phyloP scores from a whole-genome alignment of 2,329 filamentous ascomycete species.

The Penicillium sp. region DNA sequence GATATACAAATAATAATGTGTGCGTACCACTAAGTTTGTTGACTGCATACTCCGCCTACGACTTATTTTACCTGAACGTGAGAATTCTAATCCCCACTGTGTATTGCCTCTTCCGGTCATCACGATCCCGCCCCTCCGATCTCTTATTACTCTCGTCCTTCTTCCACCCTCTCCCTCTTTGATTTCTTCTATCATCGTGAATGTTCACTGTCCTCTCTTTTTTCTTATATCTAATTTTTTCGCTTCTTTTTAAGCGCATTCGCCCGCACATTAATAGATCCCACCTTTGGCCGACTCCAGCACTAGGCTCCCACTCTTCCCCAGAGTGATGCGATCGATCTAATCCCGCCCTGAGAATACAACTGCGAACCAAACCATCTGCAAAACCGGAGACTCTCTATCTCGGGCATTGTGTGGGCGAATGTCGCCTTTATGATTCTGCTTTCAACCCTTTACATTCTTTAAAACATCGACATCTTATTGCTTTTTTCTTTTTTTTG shows the following conservation, averaged over 20 bases:
- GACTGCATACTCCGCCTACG: slow-evolving; percentile 1
- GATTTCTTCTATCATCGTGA: slow-evolving; percentile 13
- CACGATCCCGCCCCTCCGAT: slow-evolving; percentile 15
- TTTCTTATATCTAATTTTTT: slow-evolving; percentile 30
- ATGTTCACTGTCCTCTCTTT: slow-evolving; percentile 23
- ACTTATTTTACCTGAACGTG: slow-evolving; percentile 5
- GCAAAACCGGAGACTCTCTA: neutral
- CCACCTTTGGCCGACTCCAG: slow-evolving; percentile 7
- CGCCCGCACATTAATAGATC: slow-evolving; percentile 36
- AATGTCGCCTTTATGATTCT: slow-evolving; percentile 41
- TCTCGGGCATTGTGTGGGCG: slow-evolving; percentile 35
- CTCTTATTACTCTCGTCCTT: slow-evolving; percentile 18
- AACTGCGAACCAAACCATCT: neutral
- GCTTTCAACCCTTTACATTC: slow-evolving; percentile 26
- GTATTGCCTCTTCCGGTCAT: slow-evolving; percentile 14
- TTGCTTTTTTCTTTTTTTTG: slow-evolving; percentile 49
- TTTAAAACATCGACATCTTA: slow-evolving; percentile 49
- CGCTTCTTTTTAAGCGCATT: slow-evolving; percentile 34
- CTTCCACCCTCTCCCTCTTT: slow-evolving; percentile 19
- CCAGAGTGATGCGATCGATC: slow-evolving; percentile 20
- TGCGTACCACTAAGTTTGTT: too few relatives aligned
- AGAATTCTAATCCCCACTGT: slow-evolving; percentile 19
- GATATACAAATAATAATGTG: neutral
- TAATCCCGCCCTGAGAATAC: slow-evolving; percentile 11
- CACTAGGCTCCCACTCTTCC: slow-evolving; percentile 4